These are phyloP conservation scores for Microdochium paspali DNA, from an alignment of 2,329 filamentous ascomycete species.

Conservation along the genomic window DNA sequence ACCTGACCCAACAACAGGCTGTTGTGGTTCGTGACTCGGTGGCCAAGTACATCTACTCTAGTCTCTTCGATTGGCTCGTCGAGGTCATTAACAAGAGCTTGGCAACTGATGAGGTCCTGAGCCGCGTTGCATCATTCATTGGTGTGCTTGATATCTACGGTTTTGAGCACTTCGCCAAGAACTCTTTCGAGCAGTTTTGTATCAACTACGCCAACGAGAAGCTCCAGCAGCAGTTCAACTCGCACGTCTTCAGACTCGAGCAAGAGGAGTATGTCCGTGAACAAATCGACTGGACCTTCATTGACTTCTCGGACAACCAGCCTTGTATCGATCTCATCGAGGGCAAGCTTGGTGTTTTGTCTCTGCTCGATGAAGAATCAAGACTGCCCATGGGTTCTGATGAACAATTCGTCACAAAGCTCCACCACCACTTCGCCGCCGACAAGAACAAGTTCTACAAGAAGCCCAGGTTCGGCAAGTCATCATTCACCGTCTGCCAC, in stretches of 20 bases:
- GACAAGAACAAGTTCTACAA: constrained; percentile 98
- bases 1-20: constrained; percentile 87
- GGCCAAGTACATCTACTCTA: constrained; percentile 97
- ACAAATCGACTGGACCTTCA: constrained; percentile 98
- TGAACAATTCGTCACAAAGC: constrained; percentile 91
- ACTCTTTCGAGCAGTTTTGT: constrained; percentile 99
- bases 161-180: constrained; percentile 98
- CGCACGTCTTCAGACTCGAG: constrained; percentile 97
- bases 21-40: constrained; percentile 93
- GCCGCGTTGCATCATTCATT: constrained; percentile 80
- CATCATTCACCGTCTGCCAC: constrained; percentile 94
- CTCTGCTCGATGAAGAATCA: constrained; percentile 91
- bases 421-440: constrained; percentile 84
- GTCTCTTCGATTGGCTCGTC: constrained; percentile 98
- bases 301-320: constrained; percentile 98
- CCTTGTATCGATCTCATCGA: constrained; percentile 98
- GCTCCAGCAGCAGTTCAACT: constrained; percentile 97
- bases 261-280: constrained; percentile 96
- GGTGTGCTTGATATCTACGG: constrained; percentile 99
- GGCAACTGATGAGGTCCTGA: constrained; percentile 79
- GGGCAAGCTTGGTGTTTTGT: constrained; percentile 87
- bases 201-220: constrained; percentile 99
- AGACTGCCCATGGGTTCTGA: constrained; percentile 94
- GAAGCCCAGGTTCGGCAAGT: constrained; percentile 96
- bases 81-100: constrained; percentile 89